These are phyloP conservation scores for Actinidia polygama DNA, from an alignment of 179 eudicot genomes.

Conservation along the genomic window DNA sequence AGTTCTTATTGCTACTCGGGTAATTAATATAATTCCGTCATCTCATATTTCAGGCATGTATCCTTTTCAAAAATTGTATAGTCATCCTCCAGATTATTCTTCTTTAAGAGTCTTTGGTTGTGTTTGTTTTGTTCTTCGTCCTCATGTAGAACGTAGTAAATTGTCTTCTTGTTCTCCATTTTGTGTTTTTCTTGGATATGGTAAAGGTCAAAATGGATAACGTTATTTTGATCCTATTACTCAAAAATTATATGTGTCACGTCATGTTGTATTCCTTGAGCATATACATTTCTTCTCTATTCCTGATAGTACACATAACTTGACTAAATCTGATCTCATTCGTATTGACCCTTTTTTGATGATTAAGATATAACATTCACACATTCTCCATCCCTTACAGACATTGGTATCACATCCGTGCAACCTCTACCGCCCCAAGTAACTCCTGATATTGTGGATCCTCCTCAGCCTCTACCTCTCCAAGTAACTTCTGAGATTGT, in stretches of 20 bases:
- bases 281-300: neutral
- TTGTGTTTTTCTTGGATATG: neutral
- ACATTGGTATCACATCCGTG: too few species aligned
- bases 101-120: neutral
- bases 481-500: too few species aligned
- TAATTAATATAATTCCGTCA: neutral
- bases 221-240: neutral
- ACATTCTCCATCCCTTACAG: too few species aligned
- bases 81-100: neutral
- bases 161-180: neutral
- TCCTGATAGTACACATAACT: neutral
- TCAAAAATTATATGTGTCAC: neutral
- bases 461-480: too few species aligned
- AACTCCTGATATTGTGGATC: too few species aligned
- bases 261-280: neutral
- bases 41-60: neutral
- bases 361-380: too few species aligned
- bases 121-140: slow-evolving; percentile 9
- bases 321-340: too few species aligned
- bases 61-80: neutral
- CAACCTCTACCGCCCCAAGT: too few species aligned
- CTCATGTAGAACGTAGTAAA: neutral
- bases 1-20: too few species aligned
- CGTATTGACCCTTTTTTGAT: too few species aligned
- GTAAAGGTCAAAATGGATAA: neutral